Percentiles rank a stretch among this genome's conserved stretches.
Conservation (phyloP, 2,329 filamentous ascomycete species). For the Fulvia fulva region DNA sequence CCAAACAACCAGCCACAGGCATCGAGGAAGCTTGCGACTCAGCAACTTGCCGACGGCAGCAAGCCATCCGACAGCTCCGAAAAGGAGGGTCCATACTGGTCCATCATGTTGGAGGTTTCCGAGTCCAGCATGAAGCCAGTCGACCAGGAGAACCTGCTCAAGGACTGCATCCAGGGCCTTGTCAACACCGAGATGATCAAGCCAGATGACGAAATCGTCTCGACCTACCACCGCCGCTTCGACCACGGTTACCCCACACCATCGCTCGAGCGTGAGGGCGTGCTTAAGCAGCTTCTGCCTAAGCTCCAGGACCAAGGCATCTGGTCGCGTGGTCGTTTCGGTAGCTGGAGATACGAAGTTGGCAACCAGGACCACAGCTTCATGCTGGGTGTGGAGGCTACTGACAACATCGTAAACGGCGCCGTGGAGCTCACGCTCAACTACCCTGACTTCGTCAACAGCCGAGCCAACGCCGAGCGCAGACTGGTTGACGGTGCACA, state of each 20-base stretch:
- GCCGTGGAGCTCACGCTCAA: conserved; percentile 89
- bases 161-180: conserved; percentile 90
- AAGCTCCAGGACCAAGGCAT: conserved; percentile 89
- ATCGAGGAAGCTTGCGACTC: conserved; percentile 78
- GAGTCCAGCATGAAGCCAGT: conserved; percentile 95
- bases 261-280: conserved; percentile 88
- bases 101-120: conserved; percentile 98
- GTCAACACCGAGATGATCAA: conserved; percentile 97
- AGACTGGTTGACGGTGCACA: conserved; percentile 60
- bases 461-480: conserved; percentile 63
- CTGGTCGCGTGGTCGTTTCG: conserved; percentile 92
- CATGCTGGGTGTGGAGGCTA: conserved; percentile 93
- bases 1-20: conserved; percentile 91
- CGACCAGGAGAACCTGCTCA: conserved; percentile 75
- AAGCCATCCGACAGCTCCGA: conserved; percentile 68
- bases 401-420: conserved; percentile 83
- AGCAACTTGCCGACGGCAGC: conserved; percentile 80
- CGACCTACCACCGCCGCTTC: conserved; percentile 96
- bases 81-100: conserved; percentile 95
- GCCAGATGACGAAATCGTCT: conserved; percentile 88
- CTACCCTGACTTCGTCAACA: conserved; percentile 95
- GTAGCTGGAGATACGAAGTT: conserved; percentile 95
- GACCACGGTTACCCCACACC: conserved; percentile 98
- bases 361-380: conserved; percentile 98
- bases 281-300: conserved; percentile 86